Conservation (phyloP, 176 grass and related monocot genomes). For the Paspalum notatum region DNA sequence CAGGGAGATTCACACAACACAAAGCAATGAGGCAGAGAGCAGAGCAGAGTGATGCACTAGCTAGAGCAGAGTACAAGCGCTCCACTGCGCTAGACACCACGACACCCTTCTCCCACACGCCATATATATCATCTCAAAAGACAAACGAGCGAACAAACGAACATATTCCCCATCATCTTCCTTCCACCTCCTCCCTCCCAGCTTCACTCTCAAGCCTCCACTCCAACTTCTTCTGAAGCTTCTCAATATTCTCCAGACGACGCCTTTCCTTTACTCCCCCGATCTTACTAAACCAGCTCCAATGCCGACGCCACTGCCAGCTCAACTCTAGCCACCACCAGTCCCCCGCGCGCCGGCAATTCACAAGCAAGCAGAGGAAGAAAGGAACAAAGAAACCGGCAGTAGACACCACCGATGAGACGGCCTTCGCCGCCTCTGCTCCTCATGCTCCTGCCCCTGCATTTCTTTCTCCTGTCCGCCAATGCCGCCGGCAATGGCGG, state of each 20-base stretch:
- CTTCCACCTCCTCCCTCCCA: neutral
- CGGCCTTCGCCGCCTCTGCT: slow-evolving; percentile 17
- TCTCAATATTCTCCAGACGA: slow-evolving; percentile 82
- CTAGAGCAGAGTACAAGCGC: neutral
- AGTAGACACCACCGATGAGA: slow-evolving; percentile 30
- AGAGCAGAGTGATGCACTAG: slow-evolving; percentile 1
- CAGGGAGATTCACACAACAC: slow-evolving; percentile 18
- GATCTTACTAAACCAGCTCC: slow-evolving; percentile 17
- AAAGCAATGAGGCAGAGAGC: neutral
- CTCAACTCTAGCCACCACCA: neutral
- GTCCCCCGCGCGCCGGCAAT: neutral
- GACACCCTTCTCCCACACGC: slow-evolving; percentile 65
- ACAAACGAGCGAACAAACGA: slow-evolving; percentile 34
- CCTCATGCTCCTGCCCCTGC: slow-evolving; percentile 31
- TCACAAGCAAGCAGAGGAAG: neutral
- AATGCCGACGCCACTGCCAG: slow-evolving; percentile 4
- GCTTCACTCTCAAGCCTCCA: slow-evolving; percentile 71
- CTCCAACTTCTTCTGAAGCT: slow-evolving; percentile 73
- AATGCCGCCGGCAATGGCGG: neutral
- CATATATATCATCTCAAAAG: slow-evolving; percentile 71
- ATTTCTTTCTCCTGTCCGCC: slow-evolving; percentile 23
- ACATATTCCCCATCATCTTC: slow-evolving; percentile 47
- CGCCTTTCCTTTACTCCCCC: slow-evolving; percentile 34
- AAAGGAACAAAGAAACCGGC: neutral
- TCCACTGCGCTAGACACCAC: neutral